These are phyloP conservation scores for Trametes meyenii DNA, from an alignment of 768 basidiomycete species.

Conservation along the genomic window DNA sequence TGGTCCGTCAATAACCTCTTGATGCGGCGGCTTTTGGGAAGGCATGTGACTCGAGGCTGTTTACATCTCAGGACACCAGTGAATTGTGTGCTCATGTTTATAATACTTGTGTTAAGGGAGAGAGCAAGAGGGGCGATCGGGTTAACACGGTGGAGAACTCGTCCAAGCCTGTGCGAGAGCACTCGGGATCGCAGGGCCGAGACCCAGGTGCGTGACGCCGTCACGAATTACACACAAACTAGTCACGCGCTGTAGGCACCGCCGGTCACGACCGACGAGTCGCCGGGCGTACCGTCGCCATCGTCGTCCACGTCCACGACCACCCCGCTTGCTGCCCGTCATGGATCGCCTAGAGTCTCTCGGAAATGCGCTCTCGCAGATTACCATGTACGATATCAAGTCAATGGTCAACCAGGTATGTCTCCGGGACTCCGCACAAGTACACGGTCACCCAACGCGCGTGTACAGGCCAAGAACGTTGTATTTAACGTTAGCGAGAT, in stretches of 20 bases:
- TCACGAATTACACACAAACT: background rate
- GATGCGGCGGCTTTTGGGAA: no score
- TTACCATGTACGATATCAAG: slow-evolving; percentile 93
- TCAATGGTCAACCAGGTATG: slow-evolving; percentile 91
- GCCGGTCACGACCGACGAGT: slow-evolving; percentile 1
- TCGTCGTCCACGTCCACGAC: slow-evolving; percentile 19
- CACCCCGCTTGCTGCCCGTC: slow-evolving; percentile 29
- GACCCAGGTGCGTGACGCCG: background rate
- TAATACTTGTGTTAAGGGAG: no score
- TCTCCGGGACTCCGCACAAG: background rate
- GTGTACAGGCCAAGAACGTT: slow-evolving; percentile 88
- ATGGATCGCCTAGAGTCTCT: slow-evolving; percentile 86
- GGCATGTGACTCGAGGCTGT: no score
- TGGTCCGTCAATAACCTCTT: no score
- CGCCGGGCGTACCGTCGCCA: slow-evolving; percentile 16
- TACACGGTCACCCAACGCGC: background rate
- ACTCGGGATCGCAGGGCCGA: background rate
- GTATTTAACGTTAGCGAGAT: slow-evolving; percentile 96
- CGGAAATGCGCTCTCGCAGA: slow-evolving; percentile 72
- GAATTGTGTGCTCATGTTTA: no score
- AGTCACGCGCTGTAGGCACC: slow-evolving; percentile 7
- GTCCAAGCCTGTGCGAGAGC: no score
- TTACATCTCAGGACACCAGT: no score
- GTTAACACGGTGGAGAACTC: no score
- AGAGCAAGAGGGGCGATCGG: no score